Evolutionary conservation across 2,329 filamentous ascomycete genomes (phyloP).

Genomic region (Massarina eburnea): DNA sequence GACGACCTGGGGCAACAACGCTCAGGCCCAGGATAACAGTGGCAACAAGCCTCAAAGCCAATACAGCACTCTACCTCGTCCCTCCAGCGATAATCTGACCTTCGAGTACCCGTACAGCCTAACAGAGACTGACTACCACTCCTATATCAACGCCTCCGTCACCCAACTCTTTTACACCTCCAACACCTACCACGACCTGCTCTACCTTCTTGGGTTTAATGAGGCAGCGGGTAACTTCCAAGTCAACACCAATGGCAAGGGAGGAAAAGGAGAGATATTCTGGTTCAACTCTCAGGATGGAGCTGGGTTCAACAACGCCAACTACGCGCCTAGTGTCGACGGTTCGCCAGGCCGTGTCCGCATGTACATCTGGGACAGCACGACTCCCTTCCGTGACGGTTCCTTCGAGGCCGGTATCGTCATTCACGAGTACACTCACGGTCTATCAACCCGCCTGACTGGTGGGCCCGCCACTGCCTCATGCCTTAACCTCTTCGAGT

Average conservation of each 20-base stretch:
- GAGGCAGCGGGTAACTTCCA: constrained; percentile 64
- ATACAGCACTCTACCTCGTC: constrained; percentile 56
- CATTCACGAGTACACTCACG: constrained; percentile 53
- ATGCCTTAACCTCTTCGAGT: constrained; percentile 53
- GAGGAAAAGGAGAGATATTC: constrained; percentile 54
- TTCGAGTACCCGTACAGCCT: constrained; percentile 45
- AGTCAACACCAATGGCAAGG: constrained; percentile 55
- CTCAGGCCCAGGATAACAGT: constrained; percentile 56
- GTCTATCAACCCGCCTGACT: constrained; percentile 60
- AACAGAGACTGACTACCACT: constrained; percentile 23
- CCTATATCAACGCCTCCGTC: constrained; percentile 58
- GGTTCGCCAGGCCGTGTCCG: constrained; percentile 57
- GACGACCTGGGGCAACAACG: constrained; percentile 62
- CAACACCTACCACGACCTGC: constrained; percentile 62
- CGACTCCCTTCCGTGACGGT: constrained; percentile 55
- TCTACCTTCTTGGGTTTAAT: constrained; percentile 60
- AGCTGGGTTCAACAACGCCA: constrained; percentile 56
- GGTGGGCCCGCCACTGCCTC: constrained; percentile 58
- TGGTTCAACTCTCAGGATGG: constrained; percentile 62
- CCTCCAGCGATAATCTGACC: constrained; percentile 43
- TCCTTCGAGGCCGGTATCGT: constrained; percentile 63
- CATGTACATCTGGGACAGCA: constrained; percentile 60
- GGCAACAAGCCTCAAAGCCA: constrained; percentile 21
- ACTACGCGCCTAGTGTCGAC: constrained; percentile 58
- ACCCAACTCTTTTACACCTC: constrained; percentile 64